Base-by-base conservation (phyloP, 257 asterid genomes). In the Anisodus acutangulus region DNA sequence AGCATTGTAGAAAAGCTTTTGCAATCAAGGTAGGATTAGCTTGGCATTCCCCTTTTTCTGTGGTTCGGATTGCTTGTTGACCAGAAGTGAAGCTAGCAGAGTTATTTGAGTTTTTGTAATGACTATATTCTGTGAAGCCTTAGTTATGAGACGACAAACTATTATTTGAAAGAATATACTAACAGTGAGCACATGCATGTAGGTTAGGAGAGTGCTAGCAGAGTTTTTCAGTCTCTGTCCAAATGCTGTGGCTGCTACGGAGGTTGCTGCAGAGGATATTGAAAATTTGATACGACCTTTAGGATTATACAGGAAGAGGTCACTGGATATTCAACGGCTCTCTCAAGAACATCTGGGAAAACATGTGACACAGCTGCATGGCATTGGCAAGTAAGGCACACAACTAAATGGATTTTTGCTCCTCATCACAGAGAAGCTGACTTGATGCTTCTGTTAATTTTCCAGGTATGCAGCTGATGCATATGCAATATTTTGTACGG, bases 381-480 rank as follows among this genome's bases (percentile, higher is more conserved):
- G 98, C 71, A 87, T 95, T 86, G 99, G 98, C 86, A 95, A 95
- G 97, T 92, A 89, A 83, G 97, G 84, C 37, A 63, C 59, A 51
- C 4, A 2, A 71, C 15, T 26, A 39, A 26, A 53, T 81, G 22
- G 17, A 39, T 67, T 82, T 72, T 31, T 59, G 80, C 54, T 76
- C n/a, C 45, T 41, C 45, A 41, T 41, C 45, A 41, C 45, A 5
- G 26, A 66, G 80, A 54, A 74, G 43, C 10, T 31, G 13, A 59
- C 19, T 31, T 84, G 51, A 35, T 51, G 15, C n/a, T 41, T 59
- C 51, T 67, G 12, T 67, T 41, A 41, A 51, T 70, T 88, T 82
- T 53, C 82, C 89, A 93, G 93, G 89, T 93, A 94, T 89, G 97
- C 97, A 35, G 97, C 97, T 51, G 97, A 93, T 91, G 98, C 97